Evolutionary conservation across 2,329 filamentous ascomycete species (phyloP).

Genomic region (Aspergillus novofumigatus): DNA sequence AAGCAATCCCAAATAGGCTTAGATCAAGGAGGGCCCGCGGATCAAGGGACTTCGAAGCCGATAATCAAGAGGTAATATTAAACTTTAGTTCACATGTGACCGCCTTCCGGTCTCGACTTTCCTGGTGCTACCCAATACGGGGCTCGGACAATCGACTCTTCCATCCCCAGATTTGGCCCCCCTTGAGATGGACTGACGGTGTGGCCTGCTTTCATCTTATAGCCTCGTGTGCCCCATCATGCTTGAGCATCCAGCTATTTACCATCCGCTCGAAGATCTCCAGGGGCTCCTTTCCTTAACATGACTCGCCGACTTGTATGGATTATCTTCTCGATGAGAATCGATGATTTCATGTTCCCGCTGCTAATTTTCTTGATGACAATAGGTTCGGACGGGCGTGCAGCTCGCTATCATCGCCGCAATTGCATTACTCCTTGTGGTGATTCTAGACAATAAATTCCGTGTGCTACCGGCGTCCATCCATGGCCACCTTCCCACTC

Average conservation of each 20-base stretch:
- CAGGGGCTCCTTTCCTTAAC: conserved; percentile 29
- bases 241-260: conserved; percentile 25
- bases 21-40: background rate
- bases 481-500: conserved; percentile 80
- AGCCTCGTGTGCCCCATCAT: conserved; percentile 25
- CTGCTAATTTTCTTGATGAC: conserved; percentile 8
- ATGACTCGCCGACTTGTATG: conserved; percentile 44
- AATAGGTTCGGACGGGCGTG: conserved; percentile 60
- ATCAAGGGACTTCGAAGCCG: background rate
- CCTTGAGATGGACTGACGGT: conserved; percentile 28
- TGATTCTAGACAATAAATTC: conserved; percentile 85
- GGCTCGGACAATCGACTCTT: conserved; percentile 2
- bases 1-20: background rate
- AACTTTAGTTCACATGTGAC: conserved; percentile 17
- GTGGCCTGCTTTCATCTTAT: conserved; percentile 11
- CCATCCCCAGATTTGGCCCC: conserved; percentile 16
- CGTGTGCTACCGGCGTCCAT: conserved; percentile 79
- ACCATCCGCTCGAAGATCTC: conserved; percentile 25
- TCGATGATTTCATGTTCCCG: background rate
- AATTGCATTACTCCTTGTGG: conserved; percentile 66
- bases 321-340: background rate
- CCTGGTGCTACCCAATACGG: conserved; percentile 1
- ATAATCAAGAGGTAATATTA: background rate
- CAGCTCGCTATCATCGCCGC: conserved; percentile 67
- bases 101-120: conserved; percentile 25